Evolutionary conservation across 257 asterid genomes (phyloP).

Genomic region (Fraxinus americana): DNA sequence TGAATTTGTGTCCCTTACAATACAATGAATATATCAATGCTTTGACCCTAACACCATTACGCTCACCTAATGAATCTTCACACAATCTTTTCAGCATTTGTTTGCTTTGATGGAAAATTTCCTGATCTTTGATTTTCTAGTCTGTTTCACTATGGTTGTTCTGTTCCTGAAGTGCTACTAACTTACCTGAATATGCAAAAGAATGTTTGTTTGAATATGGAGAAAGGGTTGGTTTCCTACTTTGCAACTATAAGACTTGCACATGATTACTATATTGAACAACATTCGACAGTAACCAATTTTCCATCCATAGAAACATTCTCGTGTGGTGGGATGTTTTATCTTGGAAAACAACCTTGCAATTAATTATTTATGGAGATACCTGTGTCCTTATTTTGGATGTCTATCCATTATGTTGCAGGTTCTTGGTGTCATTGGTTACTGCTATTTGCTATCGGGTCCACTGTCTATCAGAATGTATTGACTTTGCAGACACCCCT

Average conservation of each 20-base stretch:
- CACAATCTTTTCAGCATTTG: not conserved
- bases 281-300: conserved; percentile 6
- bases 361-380: not conserved
- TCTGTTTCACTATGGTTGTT: not conserved
- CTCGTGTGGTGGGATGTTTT: not conserved
- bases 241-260: not conserved
- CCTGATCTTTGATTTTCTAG: not conserved
- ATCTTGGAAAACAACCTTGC: not conserved
- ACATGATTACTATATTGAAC: conserved; percentile 4
- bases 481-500: conserved; percentile 46
- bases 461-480: conserved; percentile 54
- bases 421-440: conserved; percentile 66
- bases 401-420: conserved; percentile 35
- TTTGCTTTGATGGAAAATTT: not conserved
- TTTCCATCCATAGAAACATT: not conserved
- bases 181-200: conserved; percentile 4
- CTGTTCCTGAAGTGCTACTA: not conserved
- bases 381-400: conserved; percentile 1
- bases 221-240: not conserved
- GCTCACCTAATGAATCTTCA: not conserved
- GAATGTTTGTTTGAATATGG: not conserved
- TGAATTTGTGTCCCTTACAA: not conserved
- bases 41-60: not conserved
- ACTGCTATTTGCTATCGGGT: conserved; percentile 65
- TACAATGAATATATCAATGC: not conserved